Evolutionary conservation across 352 stramenopile genomes (phyloP), one percentile per base, ranked within the genome.

Genomic region (Phytophthora constricta): DNA sequence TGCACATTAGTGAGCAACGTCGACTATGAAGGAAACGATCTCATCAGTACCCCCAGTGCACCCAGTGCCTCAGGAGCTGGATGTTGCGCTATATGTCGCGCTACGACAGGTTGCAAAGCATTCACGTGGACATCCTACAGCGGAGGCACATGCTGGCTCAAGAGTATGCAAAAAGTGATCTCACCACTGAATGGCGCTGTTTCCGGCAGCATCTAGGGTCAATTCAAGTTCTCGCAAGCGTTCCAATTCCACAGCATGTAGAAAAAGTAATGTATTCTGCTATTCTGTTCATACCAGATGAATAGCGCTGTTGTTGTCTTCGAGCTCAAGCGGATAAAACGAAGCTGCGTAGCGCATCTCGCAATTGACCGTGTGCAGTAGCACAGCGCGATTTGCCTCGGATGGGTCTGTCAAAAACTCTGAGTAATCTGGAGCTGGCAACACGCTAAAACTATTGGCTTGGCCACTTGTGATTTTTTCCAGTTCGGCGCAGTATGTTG

Each of bases 101-200:
- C 54, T 0, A 70, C 19, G 1, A 22, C 57, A 0, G 64, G 68
- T 2, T 91, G 82, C 52, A 69, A 70, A n/a, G 71, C 65, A 3
- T 91, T 79, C 60, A 80, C 80, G 17, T 91, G 82, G 82, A 80
- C 62, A 14, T 71, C 81, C 58, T 71, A 81, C 50, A 77, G 68
- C 28, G 70, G 75, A 11, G 82, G 82, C 22, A 87, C 78, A 8
- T 91, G 83, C 65, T 89, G 65, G 66, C 74, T 91, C 23, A 91
- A 91, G 66, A 72, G 62, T 19, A 20, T 26, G 3, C 49, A 74
- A 60, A 58, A 39, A n/a, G 14, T 65, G 5, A 46, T 46, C 47
- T 46, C 49, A 25, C 34, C 65, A 7, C 22, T 64, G 5, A 27
- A 54, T 14, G 72, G 72, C 27, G 68, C 68, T 23, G 68, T 80